Evolutionary conservation across 2,329 filamentous ascomycete species (phyloP), one percentile per base, ranked within the genome.

Genomic region (Onygena corvina): DNA sequence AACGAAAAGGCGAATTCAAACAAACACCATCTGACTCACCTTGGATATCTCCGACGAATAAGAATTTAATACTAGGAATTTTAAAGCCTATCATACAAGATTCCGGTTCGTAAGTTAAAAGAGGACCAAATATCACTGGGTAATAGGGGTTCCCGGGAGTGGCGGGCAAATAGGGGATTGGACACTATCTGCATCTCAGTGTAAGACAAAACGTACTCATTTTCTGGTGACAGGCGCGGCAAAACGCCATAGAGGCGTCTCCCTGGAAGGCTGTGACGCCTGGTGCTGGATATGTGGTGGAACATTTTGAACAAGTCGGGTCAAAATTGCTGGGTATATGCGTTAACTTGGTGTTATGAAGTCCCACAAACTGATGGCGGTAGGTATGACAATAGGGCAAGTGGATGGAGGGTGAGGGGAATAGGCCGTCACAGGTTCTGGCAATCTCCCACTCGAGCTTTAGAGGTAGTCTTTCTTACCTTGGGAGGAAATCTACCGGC

Each of bases 281-380:
- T 14, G 75, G 73, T 6, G 64, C 61, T 3, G 76, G 75, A 53
- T 80, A 78, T 1, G 77, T 59, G 0, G 80, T 84, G 25, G 86
- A 92, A 66, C 86, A 93, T 59, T 77, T 74, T 1, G 77, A 75
- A 63, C 86, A 93, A 0, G 84, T 89, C 12, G 86, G 86, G 25
- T 84, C 68, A 67, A 93, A 90, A 34, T 79, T 42, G 38, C 38
- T 42, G 21, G 21, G 11, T 14, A 25, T 20, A 42, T 42, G 21
- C 5, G 6, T 42, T 42, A 42, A 14, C 38, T 23, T 25, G 38
- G 21, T 81, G 64, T 84, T 88, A 48, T 42, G 4, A 42, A 42
- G 38, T 42, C 38, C 21, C 38, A 42, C 38, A 42, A 29, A 8
- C 21, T n/a, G 21, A 42, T 42, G 38, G 12, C 23, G 9, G 38